Base-by-base conservation (phyloP, 345 rosid species). In the Erodium maritimum region DNA sequence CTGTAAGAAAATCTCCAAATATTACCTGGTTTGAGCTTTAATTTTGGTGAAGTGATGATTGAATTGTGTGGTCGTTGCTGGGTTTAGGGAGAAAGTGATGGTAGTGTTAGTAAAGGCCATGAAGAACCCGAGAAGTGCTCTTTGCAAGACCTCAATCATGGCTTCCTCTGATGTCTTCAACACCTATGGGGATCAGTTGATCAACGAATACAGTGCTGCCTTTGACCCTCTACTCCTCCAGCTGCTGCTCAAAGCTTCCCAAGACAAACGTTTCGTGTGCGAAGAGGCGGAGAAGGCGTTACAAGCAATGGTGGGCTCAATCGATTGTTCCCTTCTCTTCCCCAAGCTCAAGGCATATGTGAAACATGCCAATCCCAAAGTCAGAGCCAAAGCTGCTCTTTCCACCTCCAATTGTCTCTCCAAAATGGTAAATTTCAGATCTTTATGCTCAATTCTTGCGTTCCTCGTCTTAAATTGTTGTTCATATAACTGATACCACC, bases 41-140 rank as follows among this genome's bases (percentile, higher is more conserved):
- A 22, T 55, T n/a, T n/a, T 4, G 8, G 0, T 11, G 34, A 50
- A 17, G 21, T 55, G 58, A 20, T 50, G 53, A 50, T 17, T 50
- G 33, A 7, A 25, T 25, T 25, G 33, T 50, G 46, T 37, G 58
- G 54, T 45, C 23, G 4, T 60, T 19, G 34, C 55, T 57, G 2
- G 50, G 6, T 29, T 17, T 65, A 91, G 96, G 69, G 96, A 86
- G 48, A 89, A 82, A 63, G 79, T 89, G 34, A 59, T 91, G 64
- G 24, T 25, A 19, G 95, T 88, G 66, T 54, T 86, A 67, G 80
- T 86, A 18, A 91, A 86, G 71, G 74, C 90, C 17, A 88, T 85
- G 84, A 88, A 86, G 84, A 91, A 86, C 57, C 96, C 98, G 0
- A 82, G 96, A 76, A 91, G 96, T 69, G 98, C 95, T 33, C 70